phyloP scores from a whole-genome alignment of 73 alveolate species.

The Paramecium sexaurelia region DNA sequence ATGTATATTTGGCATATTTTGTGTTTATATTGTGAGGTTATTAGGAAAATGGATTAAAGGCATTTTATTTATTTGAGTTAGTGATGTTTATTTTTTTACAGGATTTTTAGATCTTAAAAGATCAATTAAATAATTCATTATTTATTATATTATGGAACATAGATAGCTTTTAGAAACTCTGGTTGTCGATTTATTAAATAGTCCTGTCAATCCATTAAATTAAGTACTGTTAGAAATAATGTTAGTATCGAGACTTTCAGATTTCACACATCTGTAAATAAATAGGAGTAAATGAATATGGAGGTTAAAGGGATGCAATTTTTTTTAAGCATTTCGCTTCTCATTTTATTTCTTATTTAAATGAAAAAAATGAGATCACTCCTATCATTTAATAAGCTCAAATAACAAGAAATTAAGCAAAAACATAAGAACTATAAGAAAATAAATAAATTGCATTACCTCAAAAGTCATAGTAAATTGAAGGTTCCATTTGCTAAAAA shows the following conservation, averaged over 20 bases:
- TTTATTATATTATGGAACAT: slow-evolving; percentile 15
- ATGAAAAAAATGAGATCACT: neutral
- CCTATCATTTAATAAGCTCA: neutral
- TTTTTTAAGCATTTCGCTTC: slow-evolving; percentile 2
- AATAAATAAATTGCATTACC: neutral
- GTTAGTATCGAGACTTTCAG: slow-evolving; percentile 15
- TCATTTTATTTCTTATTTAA: neutral
- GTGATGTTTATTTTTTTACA: neutral
- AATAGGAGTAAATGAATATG: neutral
- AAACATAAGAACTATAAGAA: neutral
- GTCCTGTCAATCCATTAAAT: neutral
- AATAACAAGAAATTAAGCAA: neutral
- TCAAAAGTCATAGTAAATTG: neutral
- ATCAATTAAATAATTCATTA: neutral
- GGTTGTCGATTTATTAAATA: neutral
- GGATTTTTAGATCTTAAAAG: slow-evolving; percentile 14
- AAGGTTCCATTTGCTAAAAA: neutral
- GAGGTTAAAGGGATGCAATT: neutral
- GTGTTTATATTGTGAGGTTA: neutral
- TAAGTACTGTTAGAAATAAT: neutral
- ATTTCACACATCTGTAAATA: neutral
- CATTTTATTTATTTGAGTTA: slow-evolving; percentile 7
- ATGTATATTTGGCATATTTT: slow-evolving; percentile 20
- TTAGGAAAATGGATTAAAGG: slow-evolving; percentile 41
- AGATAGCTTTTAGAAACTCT: neutral